Conservation (phyloP, 2,329 filamentous ascomycete species). For the Stromatinia cepivora region DNA sequence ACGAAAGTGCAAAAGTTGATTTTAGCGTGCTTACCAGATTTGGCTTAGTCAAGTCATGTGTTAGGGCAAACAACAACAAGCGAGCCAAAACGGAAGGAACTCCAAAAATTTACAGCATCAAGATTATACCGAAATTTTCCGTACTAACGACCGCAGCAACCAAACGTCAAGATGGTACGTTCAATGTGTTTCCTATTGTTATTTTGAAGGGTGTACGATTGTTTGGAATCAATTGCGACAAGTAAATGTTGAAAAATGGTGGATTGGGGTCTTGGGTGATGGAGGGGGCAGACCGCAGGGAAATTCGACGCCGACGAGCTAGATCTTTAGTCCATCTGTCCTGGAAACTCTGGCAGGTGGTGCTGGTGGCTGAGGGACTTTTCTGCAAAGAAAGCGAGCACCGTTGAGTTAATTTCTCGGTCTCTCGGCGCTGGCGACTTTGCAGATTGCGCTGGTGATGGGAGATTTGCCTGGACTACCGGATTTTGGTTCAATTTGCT, state of each 20-base stretch:
- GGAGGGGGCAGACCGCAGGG: slow-evolving; percentile 5
- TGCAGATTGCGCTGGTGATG: neutral
- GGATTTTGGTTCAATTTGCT: neutral
- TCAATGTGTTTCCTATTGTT: slow-evolving; percentile 8
- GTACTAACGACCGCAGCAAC: slow-evolving; percentile 23
- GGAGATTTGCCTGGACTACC: neutral
- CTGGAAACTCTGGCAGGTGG: neutral
- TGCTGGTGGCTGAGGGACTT: neutral
- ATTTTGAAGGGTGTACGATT: slow-evolving; percentile 9
- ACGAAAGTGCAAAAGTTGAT: slow-evolving; percentile 8
- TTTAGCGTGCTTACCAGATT: slow-evolving; percentile 10
- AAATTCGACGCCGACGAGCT: neutral
- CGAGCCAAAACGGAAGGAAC: slow-evolving; percentile 23
- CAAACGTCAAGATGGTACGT: slow-evolving; percentile 29
- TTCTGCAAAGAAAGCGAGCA: neutral
- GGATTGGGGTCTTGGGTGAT: slow-evolving; percentile 5
- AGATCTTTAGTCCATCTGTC: neutral
- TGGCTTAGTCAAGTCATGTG: slow-evolving; percentile 22
- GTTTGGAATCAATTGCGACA: slow-evolving; percentile 18
- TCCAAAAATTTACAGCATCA: slow-evolving; percentile 17
- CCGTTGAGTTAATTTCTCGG: neutral
- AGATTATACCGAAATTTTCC: slow-evolving; percentile 19
- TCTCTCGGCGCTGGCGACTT: neutral
- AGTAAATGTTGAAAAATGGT: slow-evolving; percentile 11
- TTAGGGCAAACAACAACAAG: slow-evolving; percentile 24